These are phyloP conservation scores for Candida stauntonica DNA, from an alignment of 805 yeast species.

Conservation along the genomic window DNA sequence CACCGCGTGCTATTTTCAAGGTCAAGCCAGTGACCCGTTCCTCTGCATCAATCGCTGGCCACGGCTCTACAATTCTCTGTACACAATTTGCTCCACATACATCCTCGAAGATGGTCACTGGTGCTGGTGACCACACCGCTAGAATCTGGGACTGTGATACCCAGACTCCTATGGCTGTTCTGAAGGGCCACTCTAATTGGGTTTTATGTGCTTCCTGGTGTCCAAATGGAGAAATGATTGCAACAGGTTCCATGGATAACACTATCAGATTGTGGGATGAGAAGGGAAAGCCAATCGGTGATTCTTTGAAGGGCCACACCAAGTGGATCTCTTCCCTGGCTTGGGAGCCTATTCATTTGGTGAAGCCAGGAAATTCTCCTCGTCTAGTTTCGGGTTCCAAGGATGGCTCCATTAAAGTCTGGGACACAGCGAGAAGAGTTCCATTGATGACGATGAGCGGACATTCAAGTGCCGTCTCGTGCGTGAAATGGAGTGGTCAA, in stretches of 20 bases:
- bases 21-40: slow-evolving; percentile 89
- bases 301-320: slow-evolving; percentile 71
- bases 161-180: slow-evolving; percentile 79
- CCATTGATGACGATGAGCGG: slow-evolving; percentile 75
- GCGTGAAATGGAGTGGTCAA: slow-evolving; percentile 96
- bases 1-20: slow-evolving; percentile 93
- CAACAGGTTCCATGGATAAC: slow-evolving; percentile 95
- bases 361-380: slow-evolving; percentile 58
- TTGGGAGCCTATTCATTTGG: slow-evolving; percentile 93
- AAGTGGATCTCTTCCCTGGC: slow-evolving; percentile 87
- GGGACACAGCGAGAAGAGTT: slow-evolving; percentile 76
- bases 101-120: slow-evolving; percentile 82
- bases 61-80: slow-evolving; percentile 88
- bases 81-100: slow-evolving; percentile 92
- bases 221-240: slow-evolving; percentile 85
- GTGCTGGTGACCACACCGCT: slow-evolving; percentile 95
- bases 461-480: slow-evolving; percentile 83
- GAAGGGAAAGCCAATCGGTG: slow-evolving; percentile 71
- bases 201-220: slow-evolving; percentile 89
- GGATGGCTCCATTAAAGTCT: slow-evolving; percentile 82
- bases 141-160: slow-evolving; percentile 96
- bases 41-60: slow-evolving; percentile 91
- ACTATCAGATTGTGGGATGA: slow-evolving; percentile 85
- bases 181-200: slow-evolving; percentile 89
- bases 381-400: slow-evolving; percentile 84